Conservation (phyloP, 257 asterid genomes). For the Ilex aquifolium region DNA sequence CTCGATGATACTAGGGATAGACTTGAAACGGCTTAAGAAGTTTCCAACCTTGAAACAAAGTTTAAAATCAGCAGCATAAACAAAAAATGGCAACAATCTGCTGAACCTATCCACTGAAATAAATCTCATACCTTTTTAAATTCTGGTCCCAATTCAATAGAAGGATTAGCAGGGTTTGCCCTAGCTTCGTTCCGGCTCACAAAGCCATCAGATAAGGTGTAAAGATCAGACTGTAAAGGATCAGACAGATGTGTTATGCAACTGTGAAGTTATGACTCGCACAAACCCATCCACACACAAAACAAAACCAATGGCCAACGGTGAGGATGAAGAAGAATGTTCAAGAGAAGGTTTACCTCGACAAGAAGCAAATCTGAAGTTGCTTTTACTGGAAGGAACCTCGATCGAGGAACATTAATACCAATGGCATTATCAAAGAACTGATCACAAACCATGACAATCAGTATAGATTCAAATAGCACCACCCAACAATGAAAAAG, state of each 20-base stretch:
- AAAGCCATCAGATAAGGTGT: conserved; percentile 77
- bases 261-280: background rate
- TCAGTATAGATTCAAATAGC: background rate
- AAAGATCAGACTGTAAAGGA: conserved; percentile 79
- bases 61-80: conserved; percentile 9
- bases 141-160: conserved; percentile 94
- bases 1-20: conserved; percentile 91
- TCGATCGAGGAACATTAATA: conserved; percentile 85
- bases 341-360: conserved; percentile 43
- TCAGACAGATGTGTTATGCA: conserved; percentile 16
- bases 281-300: background rate
- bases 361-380: conserved; percentile 89
- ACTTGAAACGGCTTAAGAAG: conserved; percentile 82
- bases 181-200: conserved; percentile 80
- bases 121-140: conserved; percentile 78
- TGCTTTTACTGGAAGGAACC: conserved; percentile 97
- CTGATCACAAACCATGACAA: conserved; percentile 23
- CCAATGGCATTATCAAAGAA: conserved; percentile 94
- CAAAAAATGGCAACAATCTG: background rate
- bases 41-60: conserved; percentile 44
- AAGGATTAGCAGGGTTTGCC: conserved; percentile 72
- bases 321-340: background rate
- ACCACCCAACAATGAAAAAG: background rate
- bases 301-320: background rate
- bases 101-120: conserved; percentile 4